These are phyloP conservation scores for Colletotrichum tanaceti DNA, from an alignment of 2,329 filamentous ascomycete species.

Conservation along the genomic window DNA sequence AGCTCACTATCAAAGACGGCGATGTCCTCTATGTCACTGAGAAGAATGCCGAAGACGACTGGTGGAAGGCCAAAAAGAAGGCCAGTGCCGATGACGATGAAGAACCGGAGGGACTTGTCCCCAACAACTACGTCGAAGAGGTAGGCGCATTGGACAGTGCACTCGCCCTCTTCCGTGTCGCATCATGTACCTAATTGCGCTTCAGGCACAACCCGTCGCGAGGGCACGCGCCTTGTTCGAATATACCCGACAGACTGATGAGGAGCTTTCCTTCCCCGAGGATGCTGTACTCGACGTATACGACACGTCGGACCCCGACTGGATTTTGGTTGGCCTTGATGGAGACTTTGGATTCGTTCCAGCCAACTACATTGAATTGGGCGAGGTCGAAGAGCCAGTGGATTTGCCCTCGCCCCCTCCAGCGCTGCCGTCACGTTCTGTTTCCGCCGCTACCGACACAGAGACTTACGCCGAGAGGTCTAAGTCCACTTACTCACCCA, in stretches of 20 bases:
- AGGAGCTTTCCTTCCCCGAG: conserved; percentile 95
- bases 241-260: conserved; percentile 95
- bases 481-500: conserved; percentile 42
- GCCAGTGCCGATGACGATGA: conserved; percentile 86
- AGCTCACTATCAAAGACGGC: conserved; percentile 86
- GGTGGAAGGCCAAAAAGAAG: conserved; percentile 98
- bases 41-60: conserved; percentile 81
- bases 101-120: conserved; percentile 89
- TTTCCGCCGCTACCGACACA: conserved; percentile 3
- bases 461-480: conserved; percentile 23
- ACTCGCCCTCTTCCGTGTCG: not conserved
- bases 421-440: conserved; percentile 42
- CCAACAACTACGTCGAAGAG: conserved; percentile 95
- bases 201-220: conserved; percentile 65
- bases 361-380: conserved; percentile 91
- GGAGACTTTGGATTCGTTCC: conserved; percentile 94
- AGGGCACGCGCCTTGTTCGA: conserved; percentile 96
- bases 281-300: conserved; percentile 86
- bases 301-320: conserved; percentile 92
- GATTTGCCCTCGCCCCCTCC: conserved; percentile 52
- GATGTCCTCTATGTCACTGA: conserved; percentile 91
- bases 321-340: conserved; percentile 89
- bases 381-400: conserved; percentile 56
- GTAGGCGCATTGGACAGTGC: conserved; percentile 56
- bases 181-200: not conserved